These are phyloP conservation scores for Xylariomycetidae sp. DNA, from an alignment of 2,329 filamentous ascomycete species.

Conservation along the genomic window DNA sequence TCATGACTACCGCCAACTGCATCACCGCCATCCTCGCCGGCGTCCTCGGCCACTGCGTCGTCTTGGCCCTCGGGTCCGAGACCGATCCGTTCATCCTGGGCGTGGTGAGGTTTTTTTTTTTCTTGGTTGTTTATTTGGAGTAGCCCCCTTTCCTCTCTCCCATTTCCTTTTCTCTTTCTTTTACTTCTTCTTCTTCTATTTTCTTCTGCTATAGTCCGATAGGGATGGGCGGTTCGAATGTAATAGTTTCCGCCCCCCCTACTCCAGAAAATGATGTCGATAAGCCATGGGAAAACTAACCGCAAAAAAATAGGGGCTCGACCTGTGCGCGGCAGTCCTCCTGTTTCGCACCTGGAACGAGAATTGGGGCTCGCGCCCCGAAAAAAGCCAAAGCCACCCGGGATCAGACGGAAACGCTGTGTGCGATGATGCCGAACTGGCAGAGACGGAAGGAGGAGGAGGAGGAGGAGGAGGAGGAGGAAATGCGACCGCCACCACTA, in stretches of 20 bases:
- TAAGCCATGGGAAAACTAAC: too few relatives aligned
- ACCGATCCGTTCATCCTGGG: conserved; percentile 45
- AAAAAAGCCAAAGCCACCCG: neutral
- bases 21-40: conserved; percentile 48
- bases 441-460: neutral
- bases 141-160: too few relatives aligned
- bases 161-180: too few relatives aligned
- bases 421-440: neutral
- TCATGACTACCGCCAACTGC: conserved; percentile 46
- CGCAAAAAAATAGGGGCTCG: conserved; percentile 22
- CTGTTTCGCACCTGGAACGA: conserved; percentile 28
- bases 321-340: conserved; percentile 21
- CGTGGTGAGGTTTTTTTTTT: conserved; percentile 18
- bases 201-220: too few relatives aligned
- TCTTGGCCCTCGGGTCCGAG: conserved; percentile 40
- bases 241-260: too few relatives aligned
- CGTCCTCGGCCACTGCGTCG: conserved; percentile 44
- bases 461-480: too few relatives aligned
- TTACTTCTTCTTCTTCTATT: too few relatives aligned
- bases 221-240: too few relatives aligned
- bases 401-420: too few relatives aligned
- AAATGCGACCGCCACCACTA: too few relatives aligned
- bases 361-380: conserved; percentile 13
- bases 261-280: too few relatives aligned
- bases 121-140: too few relatives aligned